Percentiles rank a stretch among this genome's conserved stretches.
Conservation (phyloP, 2,329 filamentous ascomycete species). For the Lithohypha guttulata region DNA sequence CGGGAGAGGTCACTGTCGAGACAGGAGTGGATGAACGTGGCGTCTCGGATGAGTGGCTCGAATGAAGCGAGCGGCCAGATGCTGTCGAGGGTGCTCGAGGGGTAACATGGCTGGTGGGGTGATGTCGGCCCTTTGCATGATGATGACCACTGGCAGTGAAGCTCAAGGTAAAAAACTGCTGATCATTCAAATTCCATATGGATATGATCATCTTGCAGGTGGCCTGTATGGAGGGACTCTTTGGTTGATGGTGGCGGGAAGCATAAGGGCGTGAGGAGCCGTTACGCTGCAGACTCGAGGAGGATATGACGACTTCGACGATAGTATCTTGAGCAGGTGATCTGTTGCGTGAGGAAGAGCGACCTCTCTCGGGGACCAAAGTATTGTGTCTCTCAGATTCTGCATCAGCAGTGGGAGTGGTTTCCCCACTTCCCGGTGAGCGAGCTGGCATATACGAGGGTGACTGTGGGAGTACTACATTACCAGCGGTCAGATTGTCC, state of each 20-base stretch:
- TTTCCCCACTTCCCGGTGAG: constrained; percentile 9
- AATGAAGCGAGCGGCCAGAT: constrained; percentile 15
- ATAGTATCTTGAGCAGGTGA: constrained; percentile 47
- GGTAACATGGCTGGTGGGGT: neutral
- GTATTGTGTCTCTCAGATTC: neutral
- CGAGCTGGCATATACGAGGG: neutral
- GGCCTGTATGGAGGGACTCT: constrained; percentile 34
- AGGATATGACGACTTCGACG: constrained; percentile 55
- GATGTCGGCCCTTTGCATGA: constrained; percentile 7
- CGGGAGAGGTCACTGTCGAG: constrained; percentile 42
- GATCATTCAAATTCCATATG: constrained; percentile 58
- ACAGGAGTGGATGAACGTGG: constrained; percentile 23
- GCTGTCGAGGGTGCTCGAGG: constrained; percentile 14
- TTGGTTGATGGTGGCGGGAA: constrained; percentile 25
- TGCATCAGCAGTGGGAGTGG: constrained; percentile 11
- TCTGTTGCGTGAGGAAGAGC: constrained; percentile 16
- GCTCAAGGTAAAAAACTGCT: constrained; percentile 62
- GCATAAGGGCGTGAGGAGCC: constrained; percentile 25
- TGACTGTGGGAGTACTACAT: neutral
- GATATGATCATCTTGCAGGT: constrained; percentile 68
- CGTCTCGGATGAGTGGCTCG: constrained; percentile 18
- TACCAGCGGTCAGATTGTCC: constrained; percentile 36
- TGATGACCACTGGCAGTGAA: constrained; percentile 45
- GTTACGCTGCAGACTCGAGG: constrained; percentile 33
- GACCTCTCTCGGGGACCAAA: constrained; percentile 9